Evolutionary conservation across 2,329 filamentous ascomycete species (phyloP).

Genomic region (Colletotrichum scovillei): DNA sequence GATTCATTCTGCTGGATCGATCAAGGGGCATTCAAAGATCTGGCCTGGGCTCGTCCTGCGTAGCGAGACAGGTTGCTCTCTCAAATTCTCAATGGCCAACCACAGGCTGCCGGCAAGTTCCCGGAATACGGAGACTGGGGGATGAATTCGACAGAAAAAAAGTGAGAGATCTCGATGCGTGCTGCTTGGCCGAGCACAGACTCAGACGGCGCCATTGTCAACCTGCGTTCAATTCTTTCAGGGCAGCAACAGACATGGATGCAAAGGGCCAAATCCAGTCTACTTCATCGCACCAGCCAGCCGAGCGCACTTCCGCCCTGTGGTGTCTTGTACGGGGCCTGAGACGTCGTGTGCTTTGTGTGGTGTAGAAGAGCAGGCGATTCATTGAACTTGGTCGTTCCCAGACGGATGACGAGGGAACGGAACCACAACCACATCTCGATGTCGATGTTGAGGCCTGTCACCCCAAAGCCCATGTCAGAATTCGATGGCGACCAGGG

Average conservation of each 20-base stretch:
- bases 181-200: background rate
- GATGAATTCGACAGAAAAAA: background rate
- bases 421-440: background rate
- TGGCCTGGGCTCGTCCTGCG: background rate
- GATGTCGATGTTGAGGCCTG: background rate
- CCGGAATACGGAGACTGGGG: background rate
- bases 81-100: background rate
- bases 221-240: background rate
- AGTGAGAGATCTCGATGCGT: constrained; percentile 24
- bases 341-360: background rate
- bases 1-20: background rate
- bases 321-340: background rate
- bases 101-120: background rate
- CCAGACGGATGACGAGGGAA: constrained; percentile 1
- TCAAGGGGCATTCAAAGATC: constrained; percentile 11
- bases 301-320: background rate
- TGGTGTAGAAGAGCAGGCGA: background rate
- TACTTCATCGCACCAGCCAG: background rate
- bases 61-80: background rate
- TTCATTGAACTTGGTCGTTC: background rate
- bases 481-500: background rate
- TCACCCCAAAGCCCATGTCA: constrained; percentile 8
- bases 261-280: background rate
- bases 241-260: background rate
- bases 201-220: constrained; percentile 14